Conservation (phyloP, 495 filamentous ascomycete species). For the Penicillium longicatenatum region DNA sequence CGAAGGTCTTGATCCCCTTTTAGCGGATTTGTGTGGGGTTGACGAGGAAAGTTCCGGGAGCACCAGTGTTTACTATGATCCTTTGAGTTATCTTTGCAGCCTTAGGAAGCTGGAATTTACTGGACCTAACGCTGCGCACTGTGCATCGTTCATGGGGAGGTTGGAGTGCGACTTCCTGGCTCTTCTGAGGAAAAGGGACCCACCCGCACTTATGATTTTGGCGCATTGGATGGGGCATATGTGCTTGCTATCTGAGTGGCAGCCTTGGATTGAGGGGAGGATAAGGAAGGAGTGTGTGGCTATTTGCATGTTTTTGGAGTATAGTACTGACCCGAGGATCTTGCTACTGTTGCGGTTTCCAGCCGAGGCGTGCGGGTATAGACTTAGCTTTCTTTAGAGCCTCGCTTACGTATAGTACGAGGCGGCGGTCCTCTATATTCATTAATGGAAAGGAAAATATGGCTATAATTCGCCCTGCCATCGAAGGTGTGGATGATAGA, state of each 20-base stretch:
- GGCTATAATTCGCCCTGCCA: too few species aligned
- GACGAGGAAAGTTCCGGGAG: conserved; percentile 34
- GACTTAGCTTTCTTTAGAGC: conserved; percentile 28
- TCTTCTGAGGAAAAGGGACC: conserved; percentile 38
- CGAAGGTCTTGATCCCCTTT: conserved; percentile 32
- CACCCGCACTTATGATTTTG: conserved; percentile 45
- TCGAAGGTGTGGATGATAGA: too few species aligned
- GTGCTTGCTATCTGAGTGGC: conserved; percentile 33
- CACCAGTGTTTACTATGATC: conserved; percentile 41
- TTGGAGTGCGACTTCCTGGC: conserved; percentile 36
- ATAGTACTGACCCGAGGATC: conserved; percentile 25
- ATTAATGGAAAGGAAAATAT: too few species aligned
- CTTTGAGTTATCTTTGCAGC: conserved; percentile 34
- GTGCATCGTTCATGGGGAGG: conserved; percentile 35
- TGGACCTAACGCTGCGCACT: conserved; percentile 22
- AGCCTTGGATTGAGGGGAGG: conserved; percentile 40
- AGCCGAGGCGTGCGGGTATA: conserved; percentile 78
- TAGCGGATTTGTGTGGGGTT: conserved; percentile 42
- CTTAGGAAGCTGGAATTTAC: conserved; percentile 25
- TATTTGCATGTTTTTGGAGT: conserved; percentile 48
- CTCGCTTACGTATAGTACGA: too few species aligned
- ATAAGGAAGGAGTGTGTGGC: conserved; percentile 44
- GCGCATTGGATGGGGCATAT: conserved; percentile 48
- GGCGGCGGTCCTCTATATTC: too few species aligned
- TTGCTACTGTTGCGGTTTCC: conserved; percentile 41